Evolutionary conservation across 108 stramenopile species (phyloP).

Genomic region (Fragilaria crotonensis): DNA sequence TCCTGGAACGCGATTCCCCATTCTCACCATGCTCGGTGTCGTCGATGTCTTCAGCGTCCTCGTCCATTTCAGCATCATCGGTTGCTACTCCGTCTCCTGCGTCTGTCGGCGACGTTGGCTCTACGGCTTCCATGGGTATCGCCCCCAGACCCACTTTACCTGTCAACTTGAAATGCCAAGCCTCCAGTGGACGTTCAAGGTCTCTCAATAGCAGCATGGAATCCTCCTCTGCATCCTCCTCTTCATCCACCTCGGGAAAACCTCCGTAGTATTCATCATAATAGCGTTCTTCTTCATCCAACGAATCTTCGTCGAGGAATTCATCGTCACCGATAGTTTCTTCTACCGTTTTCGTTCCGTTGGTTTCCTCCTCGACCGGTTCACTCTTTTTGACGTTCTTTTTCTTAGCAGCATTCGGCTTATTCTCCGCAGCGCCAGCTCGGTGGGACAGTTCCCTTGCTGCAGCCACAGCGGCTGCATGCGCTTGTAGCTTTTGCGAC

Average conservation of each 20-base stretch:
- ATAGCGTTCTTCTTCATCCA: constrained; percentile 67
- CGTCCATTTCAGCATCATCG: constrained; percentile 18
- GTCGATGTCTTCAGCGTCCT: constrained; percentile 21
- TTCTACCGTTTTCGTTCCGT: constrained; percentile 13
- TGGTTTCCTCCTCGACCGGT: constrained; percentile 10
- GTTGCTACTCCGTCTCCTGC: background rate
- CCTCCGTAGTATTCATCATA: constrained; percentile 41
- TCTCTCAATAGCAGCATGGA: constrained; percentile 59
- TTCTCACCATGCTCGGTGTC: constrained; percentile 2
- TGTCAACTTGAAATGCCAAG: constrained; percentile 67
- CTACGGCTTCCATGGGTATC: constrained; percentile 8
- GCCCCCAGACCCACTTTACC: constrained; percentile 61
- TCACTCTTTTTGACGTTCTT: constrained; percentile 27
- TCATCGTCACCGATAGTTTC: constrained; percentile 24
- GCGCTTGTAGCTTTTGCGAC: constrained; percentile 15
- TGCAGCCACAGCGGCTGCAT: constrained; percentile 22
- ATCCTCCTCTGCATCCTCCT: constrained; percentile 56
- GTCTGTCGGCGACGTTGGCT: background rate
- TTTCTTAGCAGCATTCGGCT: background rate
- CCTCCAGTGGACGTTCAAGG: constrained; percentile 64
- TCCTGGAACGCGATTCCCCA: background rate
- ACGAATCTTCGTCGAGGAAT: constrained; percentile 60
- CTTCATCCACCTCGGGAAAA: constrained; percentile 16
- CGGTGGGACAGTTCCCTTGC: constrained; percentile 26
- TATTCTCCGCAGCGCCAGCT: constrained; percentile 7